A percentile compares a stretch with the other conserved stretches of the same genome.
These are phyloP conservation scores for Aspergillus nidulans DNA, from an alignment of 495 filamentous ascomycete species.

Conservation along the genomic window DNA sequence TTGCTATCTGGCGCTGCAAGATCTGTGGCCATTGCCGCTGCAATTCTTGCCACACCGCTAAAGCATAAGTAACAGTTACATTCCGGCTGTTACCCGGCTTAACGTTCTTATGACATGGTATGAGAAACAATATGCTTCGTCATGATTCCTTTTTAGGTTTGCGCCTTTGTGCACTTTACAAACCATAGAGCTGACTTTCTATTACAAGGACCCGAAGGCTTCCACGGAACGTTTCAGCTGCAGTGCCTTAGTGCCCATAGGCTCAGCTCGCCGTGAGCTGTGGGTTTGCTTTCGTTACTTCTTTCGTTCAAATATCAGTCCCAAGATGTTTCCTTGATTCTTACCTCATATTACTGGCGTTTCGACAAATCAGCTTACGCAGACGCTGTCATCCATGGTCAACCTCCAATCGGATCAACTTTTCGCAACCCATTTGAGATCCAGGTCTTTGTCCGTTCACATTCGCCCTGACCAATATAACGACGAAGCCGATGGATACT, in stretches of 20 bases:
- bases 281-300: neutral
- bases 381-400: neutral
- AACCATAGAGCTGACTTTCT: neutral
- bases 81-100: conserved; percentile 8
- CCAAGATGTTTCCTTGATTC: conserved; percentile 3
- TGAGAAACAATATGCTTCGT: conserved; percentile 1
- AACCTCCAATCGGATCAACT: conserved; percentile 4
- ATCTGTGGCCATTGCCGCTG: conserved; percentile 45
- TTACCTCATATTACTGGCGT: neutral
- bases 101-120: conserved; percentile 11
- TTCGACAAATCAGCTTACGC: conserved; percentile 6
- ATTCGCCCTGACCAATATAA: conserved; percentile 1
- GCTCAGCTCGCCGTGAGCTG: neutral
- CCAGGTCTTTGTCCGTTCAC: neutral
- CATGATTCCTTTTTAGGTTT: neutral
- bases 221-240: conserved; percentile 6
- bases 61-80: conserved; percentile 29
- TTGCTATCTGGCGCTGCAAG: conserved; percentile 49
- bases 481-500: neutral
- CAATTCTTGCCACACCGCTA: conserved; percentile 42
- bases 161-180: neutral
- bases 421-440: neutral
- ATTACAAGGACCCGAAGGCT: neutral
- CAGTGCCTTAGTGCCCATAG: conserved; percentile 16
- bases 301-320: neutral